Conservation (phyloP, 176 grass and related monocot genomes). For the Eleusine indica region DNA sequence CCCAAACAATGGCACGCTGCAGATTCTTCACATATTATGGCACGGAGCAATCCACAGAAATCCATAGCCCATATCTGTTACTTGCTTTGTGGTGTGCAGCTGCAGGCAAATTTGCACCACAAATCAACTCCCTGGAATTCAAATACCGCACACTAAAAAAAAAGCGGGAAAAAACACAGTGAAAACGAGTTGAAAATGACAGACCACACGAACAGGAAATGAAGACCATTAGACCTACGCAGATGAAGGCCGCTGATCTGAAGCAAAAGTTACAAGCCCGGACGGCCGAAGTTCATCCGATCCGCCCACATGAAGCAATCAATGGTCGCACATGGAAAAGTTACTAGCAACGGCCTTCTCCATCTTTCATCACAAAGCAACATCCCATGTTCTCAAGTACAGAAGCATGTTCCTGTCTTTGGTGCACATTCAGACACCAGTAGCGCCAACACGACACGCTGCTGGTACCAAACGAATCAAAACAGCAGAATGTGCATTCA, state of each 20-base stretch:
- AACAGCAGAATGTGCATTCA: conserved; percentile 32
- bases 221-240: neutral
- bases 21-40: neutral
- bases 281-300: conserved; percentile 18
- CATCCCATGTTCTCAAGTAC: conserved; percentile 48
- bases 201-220: neutral
- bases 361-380: conserved; percentile 16
- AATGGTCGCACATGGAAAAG: conserved; percentile 45
- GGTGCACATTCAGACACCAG: conserved; percentile 35
- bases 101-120: conserved; percentile 16
- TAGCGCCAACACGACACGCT: conserved; percentile 37
- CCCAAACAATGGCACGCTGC: neutral
- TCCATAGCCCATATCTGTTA: neutral
- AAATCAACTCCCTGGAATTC: neutral
- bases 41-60: neutral
- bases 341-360: neutral
- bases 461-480: conserved; percentile 30
- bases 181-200: conserved; percentile 3
- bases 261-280: conserved; percentile 26
- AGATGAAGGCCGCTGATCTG: conserved; percentile 28
- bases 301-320: conserved; percentile 46
- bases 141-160: no score
- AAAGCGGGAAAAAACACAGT: no score
- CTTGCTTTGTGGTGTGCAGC: neutral
- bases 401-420: conserved; percentile 38